These are phyloP conservation scores for Marchantia paleacea DNA, from an alignment of 225 moss, liverwort and hornwort species.

Conservation along the genomic window DNA sequence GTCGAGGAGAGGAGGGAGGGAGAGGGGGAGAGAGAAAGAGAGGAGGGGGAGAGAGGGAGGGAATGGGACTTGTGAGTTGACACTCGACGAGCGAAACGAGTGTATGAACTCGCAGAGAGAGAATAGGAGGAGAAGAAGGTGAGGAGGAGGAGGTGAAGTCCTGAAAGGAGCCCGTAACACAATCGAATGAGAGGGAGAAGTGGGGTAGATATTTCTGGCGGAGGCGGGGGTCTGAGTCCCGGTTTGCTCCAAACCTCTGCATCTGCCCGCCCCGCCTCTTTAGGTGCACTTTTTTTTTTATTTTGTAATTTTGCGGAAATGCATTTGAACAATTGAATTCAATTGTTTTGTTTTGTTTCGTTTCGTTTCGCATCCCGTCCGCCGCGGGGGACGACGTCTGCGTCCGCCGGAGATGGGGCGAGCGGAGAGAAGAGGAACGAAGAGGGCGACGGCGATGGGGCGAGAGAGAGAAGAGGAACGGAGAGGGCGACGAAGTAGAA, in stretches of 20 bases:
- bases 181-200: slow-evolving; percentile 24
- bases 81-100: background rate
- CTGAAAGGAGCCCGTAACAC: background rate
- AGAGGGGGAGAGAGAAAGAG: slow-evolving; percentile 18
- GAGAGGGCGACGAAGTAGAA: background rate
- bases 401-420: background rate
- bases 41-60: slow-evolving; percentile 37
- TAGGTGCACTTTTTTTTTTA: slow-evolving; percentile 7
- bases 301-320: background rate
- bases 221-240: slow-evolving; percentile 11
- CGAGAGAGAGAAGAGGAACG: no score
- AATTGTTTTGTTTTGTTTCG: background rate
- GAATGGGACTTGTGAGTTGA: slow-evolving; percentile 2
- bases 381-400: background rate
- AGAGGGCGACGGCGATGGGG: no score
- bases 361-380: background rate
- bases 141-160: slow-evolving; percentile 22
- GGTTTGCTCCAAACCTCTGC: slow-evolving; percentile 31
- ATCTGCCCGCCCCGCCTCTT: slow-evolving; percentile 9
- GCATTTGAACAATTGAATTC: no score
- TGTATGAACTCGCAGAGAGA: background rate
- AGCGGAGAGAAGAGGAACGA: no score
- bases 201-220: slow-evolving; percentile 49
- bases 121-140: slow-evolving; percentile 23
- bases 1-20: slow-evolving; percentile 25